A percentile compares a stretch with the other conserved stretches of the same genome.
phyloP scores from a whole-genome alignment of 2,329 filamentous ascomycete species.

The Hirsutella minnesotensis region DNA sequence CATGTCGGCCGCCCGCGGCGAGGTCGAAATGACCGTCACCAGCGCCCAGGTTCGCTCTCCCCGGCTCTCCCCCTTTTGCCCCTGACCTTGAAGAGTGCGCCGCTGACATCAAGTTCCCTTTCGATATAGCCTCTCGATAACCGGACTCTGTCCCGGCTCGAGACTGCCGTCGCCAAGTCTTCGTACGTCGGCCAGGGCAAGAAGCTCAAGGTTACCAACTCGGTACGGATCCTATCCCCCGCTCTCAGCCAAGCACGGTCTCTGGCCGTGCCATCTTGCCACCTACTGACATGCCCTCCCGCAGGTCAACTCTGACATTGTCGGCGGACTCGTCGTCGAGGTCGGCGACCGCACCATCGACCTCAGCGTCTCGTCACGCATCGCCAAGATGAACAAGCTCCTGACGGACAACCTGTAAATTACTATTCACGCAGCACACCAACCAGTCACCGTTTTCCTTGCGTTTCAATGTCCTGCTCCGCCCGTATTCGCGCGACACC shows the following conservation, averaged over 20 bases:
- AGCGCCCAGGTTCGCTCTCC: conserved; percentile 64
- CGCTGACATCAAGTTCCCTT: neutral
- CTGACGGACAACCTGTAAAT: conserved; percentile 88
- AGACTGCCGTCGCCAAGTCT: conserved; percentile 81
- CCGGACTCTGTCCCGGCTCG: conserved; percentile 76
- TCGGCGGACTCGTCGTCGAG: conserved; percentile 90
- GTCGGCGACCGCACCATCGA: conserved; percentile 97
- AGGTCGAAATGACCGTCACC: conserved; percentile 87
- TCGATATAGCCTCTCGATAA: conserved; percentile 63
- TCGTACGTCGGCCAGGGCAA: conserved; percentile 79
- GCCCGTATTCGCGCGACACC: too few relatives aligned
- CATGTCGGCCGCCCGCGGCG: conserved; percentile 80
- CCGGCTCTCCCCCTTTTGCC: neutral
- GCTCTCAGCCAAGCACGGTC: neutral
- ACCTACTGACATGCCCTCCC: neutral
- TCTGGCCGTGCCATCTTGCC: neutral
- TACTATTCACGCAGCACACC: neutral
- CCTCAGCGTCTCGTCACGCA: conserved; percentile 86
- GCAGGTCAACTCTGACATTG: conserved; percentile 85
- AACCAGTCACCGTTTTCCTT: neutral
- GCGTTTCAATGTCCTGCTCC: too few relatives aligned
- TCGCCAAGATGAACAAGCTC: conserved; percentile 99
- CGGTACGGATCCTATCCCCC: conserved; percentile 38
- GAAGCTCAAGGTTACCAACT: conserved; percentile 95
- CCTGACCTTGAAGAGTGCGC: neutral